Base-by-base conservation (phyloP, 371 early-diverging fungal species). In the Syncephalastrum sp. region DNA sequence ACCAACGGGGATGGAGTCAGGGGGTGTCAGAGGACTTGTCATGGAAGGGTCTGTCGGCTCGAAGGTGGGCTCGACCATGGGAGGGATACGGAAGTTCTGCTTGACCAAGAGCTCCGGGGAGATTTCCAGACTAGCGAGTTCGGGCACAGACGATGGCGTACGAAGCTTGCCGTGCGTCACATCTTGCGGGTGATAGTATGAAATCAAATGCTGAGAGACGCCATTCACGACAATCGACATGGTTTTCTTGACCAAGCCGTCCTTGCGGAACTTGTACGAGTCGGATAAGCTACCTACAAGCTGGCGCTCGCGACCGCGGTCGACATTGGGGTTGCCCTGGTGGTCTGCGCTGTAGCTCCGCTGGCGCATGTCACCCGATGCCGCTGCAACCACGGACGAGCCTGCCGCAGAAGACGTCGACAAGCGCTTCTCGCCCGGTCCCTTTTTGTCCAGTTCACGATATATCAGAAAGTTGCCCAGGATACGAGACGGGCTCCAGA, bases 161-260 rank as follows among this genome's bases (percentile, higher is more conserved):
- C 83, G 76, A 42, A 86, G 64, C 47, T 68, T 76, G 24, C 79
- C 75, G n/a, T 70, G 60, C 19, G 82, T 56, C 21, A 90, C 83
- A 64, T 92, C 91, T 29, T 88, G 86, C 52, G 87, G 85, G 44
- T 85, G 79, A 66, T 92, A 92, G 59, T 94, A 94, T 50, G 90
- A 91, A 52, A 94, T 91, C 64, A 94, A 72, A 60, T 93, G 93
- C 62, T 92, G 89, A 49, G 84, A 74, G 42, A 83, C 82, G 49
- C 90, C 90, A 59, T 91, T 85, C 49, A 85, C 84, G 33, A 86
- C 84, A 51, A 92, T 84, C 12, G 92, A 92, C 79, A 94, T 85
- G 4, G 95, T 88, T 69, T 92, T 91, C 65, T 94, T 94, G 63
- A 92, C 87, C 19, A 94, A 78, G 0, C 95, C 95, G 60, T 86